phyloP scores from a whole-genome alignment of 306 rosid genomes.

The Cicer yamashitae region DNA sequence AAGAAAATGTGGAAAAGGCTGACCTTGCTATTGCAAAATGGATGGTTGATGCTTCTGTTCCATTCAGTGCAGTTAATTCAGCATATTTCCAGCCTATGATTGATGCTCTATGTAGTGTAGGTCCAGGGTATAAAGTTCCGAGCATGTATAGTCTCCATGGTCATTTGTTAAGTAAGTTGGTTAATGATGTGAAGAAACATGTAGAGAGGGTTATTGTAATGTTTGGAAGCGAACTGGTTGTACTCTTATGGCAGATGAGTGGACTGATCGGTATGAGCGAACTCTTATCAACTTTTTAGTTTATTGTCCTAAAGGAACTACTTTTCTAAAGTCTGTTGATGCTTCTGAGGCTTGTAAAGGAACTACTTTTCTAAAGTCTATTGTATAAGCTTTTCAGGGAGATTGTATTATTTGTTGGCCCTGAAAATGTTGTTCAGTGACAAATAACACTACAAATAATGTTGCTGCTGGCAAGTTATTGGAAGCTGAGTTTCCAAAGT shows the following conservation, averaged over 20 bases:
- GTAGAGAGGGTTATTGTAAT: background rate
- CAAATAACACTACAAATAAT: background rate
- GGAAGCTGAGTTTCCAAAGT: background rate
- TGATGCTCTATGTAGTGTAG: background rate
- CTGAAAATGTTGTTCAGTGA: background rate
- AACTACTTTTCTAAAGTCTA: background rate
- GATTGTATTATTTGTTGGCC: background rate
- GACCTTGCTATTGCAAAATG: slow-evolving; percentile 5
- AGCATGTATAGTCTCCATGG: background rate
- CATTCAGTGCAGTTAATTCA: background rate
- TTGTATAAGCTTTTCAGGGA: background rate
- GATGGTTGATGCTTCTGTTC: background rate
- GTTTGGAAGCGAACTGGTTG: background rate
- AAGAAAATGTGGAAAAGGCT: background rate
- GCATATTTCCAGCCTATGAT: background rate
- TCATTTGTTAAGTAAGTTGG: background rate
- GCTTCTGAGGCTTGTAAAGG: no score
- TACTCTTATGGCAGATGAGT: background rate
- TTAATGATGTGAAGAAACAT: background rate
- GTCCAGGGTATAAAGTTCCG: background rate
- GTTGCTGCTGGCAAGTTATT: background rate
- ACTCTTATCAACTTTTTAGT: background rate
- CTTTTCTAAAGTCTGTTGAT: no score
- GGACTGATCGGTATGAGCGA: background rate
- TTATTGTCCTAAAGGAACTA: no score